Evolutionary conservation across 1,284 basidiomycete species (phyloP), one percentile per base, ranked within the genome.

Genomic region (Ustilago esculenta): DNA sequence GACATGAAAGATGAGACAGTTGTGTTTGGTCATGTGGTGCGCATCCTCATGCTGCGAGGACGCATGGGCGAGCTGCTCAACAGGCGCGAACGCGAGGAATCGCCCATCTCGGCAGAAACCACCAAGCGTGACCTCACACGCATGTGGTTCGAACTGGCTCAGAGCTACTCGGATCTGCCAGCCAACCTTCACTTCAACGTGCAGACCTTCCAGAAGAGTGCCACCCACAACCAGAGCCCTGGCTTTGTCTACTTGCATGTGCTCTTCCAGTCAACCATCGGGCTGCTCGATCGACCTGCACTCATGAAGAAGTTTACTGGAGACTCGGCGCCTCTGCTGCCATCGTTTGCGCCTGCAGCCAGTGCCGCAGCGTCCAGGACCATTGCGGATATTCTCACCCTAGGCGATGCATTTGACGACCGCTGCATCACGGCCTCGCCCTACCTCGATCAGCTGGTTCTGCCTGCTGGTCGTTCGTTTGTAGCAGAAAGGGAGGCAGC

Each of bases 21-120:
- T 15, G 55, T 75, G 11, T 72, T 72, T 48, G 64, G 63, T 11
- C 70, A 77, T 36, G 48, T 73, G 1, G 53, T 75, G 8, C 73
- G 73, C 11, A 71, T 68, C 34, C 49, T 77, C 3, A 48, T 75
- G 58, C 57, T 67, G 2, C 39, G 75, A 8, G 75, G 75, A 18
- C 48, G 73, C 5, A 77, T 77, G 64, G 73, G 73, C 21, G 75
- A 77, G 47, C 50, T 77, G 15, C 48, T 77, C 34, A 77, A 77
- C 40, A 27, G 65, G 4, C 47, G 68, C 25, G 68, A 61, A 23
- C 18, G 36, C n/a, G 75, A 76, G 40, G 66, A 59, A 8, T 61
- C 60, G 18, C 10, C 37, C 27, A 50, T 55, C 35, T 65, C 53
- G 32, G 53, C 44, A 11, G 58, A 72, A 15, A 43, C 48, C n/a